Conservation (phyloP, 2,329 filamentous ascomycete genomes). For the Phoma sp. region DNA sequence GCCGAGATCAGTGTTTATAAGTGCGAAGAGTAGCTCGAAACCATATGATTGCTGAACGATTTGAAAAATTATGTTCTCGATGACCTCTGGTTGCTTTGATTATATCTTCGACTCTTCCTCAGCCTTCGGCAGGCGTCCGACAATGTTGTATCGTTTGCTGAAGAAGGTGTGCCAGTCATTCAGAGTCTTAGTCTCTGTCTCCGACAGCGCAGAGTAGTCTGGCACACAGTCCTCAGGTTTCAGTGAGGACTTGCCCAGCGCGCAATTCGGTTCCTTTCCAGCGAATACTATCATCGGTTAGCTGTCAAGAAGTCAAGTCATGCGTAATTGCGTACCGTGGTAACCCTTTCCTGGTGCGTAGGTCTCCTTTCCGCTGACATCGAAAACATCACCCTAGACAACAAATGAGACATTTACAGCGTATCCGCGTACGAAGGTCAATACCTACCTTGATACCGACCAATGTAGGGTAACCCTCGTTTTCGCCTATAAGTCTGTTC, state of each 20-base stretch:
- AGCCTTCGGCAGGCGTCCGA: slow-evolving; percentile 58
- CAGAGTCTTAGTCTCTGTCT: slow-evolving; percentile 83
- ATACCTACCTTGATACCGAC: slow-evolving; percentile 63
- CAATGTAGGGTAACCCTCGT: slow-evolving; percentile 65
- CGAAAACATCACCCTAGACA: slow-evolving; percentile 85
- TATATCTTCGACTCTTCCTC: slow-evolving; percentile 29
- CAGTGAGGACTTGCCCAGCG: slow-evolving; percentile 83
- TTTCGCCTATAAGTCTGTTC: slow-evolving; percentile 58
- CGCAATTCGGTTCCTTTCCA: slow-evolving; percentile 93
- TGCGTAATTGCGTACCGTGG: slow-evolving; percentile 66
- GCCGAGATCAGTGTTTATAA: too few relatives aligned
- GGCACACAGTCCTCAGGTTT: slow-evolving; percentile 80
- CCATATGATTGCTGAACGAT: too few relatives aligned
- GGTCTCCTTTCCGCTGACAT: slow-evolving; percentile 86
- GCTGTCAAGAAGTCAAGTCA: background rate
- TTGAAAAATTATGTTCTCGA: background rate
- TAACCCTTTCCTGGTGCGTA: slow-evolving; percentile 86
- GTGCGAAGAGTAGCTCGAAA: too few relatives aligned
- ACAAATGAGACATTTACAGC: slow-evolving; percentile 9
- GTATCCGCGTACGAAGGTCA: background rate
- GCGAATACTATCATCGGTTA: slow-evolving; percentile 73
- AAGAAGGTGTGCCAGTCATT: slow-evolving; percentile 97
- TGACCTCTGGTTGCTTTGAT: background rate
- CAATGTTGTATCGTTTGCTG: slow-evolving; percentile 92
- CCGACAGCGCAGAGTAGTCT: slow-evolving; percentile 81